Percentiles rank a stretch among this genome's conserved stretches.
These are phyloP conservation scores for Dactylellina cionopaga DNA, from an alignment of 2,329 filamentous ascomycete species.

Conservation along the genomic window DNA sequence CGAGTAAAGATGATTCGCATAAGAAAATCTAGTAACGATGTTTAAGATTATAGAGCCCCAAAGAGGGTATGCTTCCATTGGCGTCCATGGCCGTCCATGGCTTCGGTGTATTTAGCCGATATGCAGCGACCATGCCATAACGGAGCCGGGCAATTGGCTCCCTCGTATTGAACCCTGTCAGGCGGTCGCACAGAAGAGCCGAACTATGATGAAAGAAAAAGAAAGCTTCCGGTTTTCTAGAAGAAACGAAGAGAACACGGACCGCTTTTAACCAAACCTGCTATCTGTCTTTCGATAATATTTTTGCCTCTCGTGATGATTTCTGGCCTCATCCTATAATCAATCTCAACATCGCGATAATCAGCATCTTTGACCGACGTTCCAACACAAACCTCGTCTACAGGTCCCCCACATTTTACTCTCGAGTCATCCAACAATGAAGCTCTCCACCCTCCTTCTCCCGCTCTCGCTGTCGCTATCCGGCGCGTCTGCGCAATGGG, in stretches of 20 bases:
- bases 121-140: no score
- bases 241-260: slow-evolving; percentile 1
- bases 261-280: no score
- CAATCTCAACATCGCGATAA: neutral
- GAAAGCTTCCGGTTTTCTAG: slow-evolving; percentile 1
- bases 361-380: neutral
- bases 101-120: no score
- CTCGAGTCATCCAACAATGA: slow-evolving; percentile 9
- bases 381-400: neutral
- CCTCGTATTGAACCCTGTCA: slow-evolving; percentile 23
- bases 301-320: neutral
- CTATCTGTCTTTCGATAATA: neutral
- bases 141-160: no score
- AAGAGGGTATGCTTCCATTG: no score
- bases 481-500: slow-evolving; percentile 33
- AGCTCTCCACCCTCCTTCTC: slow-evolving; percentile 26
- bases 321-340: neutral
- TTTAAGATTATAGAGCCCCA: no score
- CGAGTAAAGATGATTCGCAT: no score
- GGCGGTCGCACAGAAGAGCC: neutral
- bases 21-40: no score
- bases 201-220: slow-evolving; percentile 6
- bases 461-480: neutral
- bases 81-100: no score
- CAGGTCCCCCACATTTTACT: neutral